These are phyloP conservation scores for Yamadazyma nakazawae DNA, from an alignment of 805 yeast species.

Conservation along the genomic window DNA sequence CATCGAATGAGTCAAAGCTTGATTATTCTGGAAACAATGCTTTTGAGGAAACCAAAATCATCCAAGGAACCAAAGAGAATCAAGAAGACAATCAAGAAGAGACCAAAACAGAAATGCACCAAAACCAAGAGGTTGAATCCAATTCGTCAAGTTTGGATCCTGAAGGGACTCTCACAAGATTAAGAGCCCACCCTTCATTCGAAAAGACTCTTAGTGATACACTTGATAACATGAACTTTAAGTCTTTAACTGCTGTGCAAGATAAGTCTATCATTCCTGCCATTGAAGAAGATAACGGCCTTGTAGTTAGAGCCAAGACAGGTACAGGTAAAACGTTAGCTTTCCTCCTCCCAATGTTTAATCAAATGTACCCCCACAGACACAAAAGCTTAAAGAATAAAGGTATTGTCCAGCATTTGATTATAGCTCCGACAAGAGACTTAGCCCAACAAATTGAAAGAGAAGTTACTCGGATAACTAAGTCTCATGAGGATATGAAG, in stretches of 20 bases:
- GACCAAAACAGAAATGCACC: not conserved
- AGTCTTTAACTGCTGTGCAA: conserved; percentile 66
- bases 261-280: conserved; percentile 58
- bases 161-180: conserved; percentile 10
- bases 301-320: conserved; percentile 87
- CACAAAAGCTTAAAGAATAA: conserved; percentile 41
- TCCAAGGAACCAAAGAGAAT: not conserved
- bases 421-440: conserved; percentile 89
- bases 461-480: conserved; percentile 47
- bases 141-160: conserved; percentile 7
- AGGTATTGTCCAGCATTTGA: conserved; percentile 43
- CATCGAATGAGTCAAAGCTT: not conserved
- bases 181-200: conserved; percentile 12
- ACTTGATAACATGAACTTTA: conserved; percentile 42
- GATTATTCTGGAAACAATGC: not conserved
- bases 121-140: not conserved
- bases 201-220: conserved; percentile 25
- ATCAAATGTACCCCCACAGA: conserved; percentile 10
- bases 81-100: not conserved
- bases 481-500: conserved; percentile 18
- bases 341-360: conserved; percentile 72
- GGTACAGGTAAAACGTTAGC: conserved; percentile 96
- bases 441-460: conserved; percentile 77
- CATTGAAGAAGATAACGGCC: conserved; percentile 52
- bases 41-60: not conserved